A percentile compares a stretch with the other conserved stretches of the same genome.
Evolutionary conservation across 352 stramenopile genomes (phyloP).

Genomic region (Halophytophthora polymorphica): DNA sequence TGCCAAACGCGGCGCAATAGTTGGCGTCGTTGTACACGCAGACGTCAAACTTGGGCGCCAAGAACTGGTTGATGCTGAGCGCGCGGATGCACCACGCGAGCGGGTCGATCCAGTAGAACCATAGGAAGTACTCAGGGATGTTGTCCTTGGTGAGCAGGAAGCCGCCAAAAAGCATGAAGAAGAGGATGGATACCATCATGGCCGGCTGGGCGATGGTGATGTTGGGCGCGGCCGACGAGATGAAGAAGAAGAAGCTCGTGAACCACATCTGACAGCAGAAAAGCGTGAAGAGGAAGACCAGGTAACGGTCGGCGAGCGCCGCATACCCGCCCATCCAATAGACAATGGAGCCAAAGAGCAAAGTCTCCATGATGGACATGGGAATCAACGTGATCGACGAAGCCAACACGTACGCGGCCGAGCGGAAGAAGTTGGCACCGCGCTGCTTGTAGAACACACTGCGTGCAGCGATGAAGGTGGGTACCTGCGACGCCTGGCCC

Average conservation of each 20-base stretch:
- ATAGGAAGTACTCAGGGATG: slow-evolving; percentile 51
- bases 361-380: slow-evolving; percentile 38
- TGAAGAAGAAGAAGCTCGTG: slow-evolving; percentile 47
- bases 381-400: slow-evolving; percentile 30
- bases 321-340: slow-evolving; percentile 84
- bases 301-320: slow-evolving; percentile 30
- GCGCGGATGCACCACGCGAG: slow-evolving; percentile 24
- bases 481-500: slow-evolving; percentile 58
- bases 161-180: slow-evolving; percentile 55
- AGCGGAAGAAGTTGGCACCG: slow-evolving; percentile 74
- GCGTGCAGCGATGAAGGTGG: slow-evolving; percentile 53
- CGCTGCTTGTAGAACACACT: slow-evolving; percentile 80
- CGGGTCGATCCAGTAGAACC: slow-evolving; percentile 59
- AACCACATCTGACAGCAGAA: slow-evolving; percentile 47
- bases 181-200: slow-evolving; percentile 38
- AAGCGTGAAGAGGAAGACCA: slow-evolving; percentile 23
- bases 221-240: slow-evolving; percentile 34
- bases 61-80: slow-evolving; percentile 15
- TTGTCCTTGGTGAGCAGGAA: slow-evolving; percentile 45
- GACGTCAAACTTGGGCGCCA: slow-evolving; percentile 1
- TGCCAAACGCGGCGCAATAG: slow-evolving; percentile 12
- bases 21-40: slow-evolving; percentile 10
- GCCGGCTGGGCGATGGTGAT: slow-evolving; percentile 45
- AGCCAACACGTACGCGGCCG: slow-evolving; percentile 60
- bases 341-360: slow-evolving; percentile 75